Percentiles rank a stretch among this genome's conserved stretches.
Conservation (phyloP, 2,329 filamentous ascomycete genomes). For the Aspergillus pseudonomiae region DNA sequence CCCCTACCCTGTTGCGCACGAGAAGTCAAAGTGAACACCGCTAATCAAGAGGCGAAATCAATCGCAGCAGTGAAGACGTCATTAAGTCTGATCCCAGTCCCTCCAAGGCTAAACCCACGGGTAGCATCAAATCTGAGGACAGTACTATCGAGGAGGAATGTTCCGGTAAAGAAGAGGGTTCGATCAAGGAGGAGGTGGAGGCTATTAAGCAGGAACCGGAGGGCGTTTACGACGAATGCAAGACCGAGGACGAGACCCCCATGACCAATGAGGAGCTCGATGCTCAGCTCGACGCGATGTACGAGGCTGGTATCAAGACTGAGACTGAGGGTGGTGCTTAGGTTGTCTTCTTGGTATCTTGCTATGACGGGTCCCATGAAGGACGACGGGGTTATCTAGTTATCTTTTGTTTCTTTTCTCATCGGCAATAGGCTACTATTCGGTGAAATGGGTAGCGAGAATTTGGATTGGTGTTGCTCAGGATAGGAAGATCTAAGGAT, state of each 20-base stretch:
- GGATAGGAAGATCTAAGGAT: not conserved
- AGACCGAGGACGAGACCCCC: conserved; percentile 10
- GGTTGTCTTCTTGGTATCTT: not conserved
- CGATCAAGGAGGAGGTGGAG: not conserved
- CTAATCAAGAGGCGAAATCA: not conserved
- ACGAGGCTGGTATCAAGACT: conserved; percentile 2
- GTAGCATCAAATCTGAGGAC: not conserved
- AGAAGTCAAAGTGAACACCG: not conserved
- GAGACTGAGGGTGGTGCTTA: not conserved
- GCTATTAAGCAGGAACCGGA: not conserved
- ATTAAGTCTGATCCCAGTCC: not conserved
- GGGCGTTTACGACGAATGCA: not conserved
- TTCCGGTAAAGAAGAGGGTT: not conserved
- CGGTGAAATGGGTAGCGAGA: not conserved
- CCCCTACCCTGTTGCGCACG: not conserved
- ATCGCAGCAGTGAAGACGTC: not conserved
- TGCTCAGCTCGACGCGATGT: conserved; percentile 17
- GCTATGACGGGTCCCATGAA: not conserved
- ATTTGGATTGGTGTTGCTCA: not conserved
- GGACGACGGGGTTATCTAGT: not conserved
- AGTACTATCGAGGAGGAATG: not conserved
- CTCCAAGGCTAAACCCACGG: not conserved
- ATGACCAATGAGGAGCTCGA: conserved; percentile 15
- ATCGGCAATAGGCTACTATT: not conserved
- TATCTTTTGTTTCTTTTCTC: not conserved